Conservation (phyloP, 305 asterid species). For the Rubia balearica region DNA sequence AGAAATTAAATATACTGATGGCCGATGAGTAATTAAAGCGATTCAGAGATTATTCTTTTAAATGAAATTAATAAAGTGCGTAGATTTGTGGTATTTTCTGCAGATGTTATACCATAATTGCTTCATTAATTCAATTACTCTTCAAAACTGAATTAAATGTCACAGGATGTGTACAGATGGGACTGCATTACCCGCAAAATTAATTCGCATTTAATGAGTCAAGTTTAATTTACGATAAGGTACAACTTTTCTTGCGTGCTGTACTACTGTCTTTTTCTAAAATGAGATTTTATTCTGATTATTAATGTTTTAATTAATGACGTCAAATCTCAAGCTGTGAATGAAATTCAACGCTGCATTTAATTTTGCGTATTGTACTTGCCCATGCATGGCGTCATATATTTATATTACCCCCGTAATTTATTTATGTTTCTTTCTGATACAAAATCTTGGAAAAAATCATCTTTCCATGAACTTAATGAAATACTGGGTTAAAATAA, state of each 20-base stretch:
- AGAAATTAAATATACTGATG: not conserved
- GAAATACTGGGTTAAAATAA: too few species aligned
- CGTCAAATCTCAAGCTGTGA: not conserved
- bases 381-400: conserved; percentile 3
- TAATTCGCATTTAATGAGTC: not conserved
- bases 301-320: not conserved
- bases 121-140: not conserved
- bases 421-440: too few species aligned
- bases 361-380: not conserved
- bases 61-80: not conserved
- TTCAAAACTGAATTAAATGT: not conserved
- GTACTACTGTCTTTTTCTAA: not conserved
- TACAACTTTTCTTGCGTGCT: not conserved
- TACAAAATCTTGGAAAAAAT: too few species aligned
- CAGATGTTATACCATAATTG: not conserved
- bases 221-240: not conserved
- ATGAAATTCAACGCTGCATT: conserved; percentile 9
- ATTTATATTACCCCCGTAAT: not conserved
- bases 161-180: too few species aligned
- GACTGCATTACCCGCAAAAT: too few species aligned
- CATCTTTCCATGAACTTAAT: too few species aligned
- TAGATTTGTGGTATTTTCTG: too few species aligned
- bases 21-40: not conserved
- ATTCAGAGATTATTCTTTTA: not conserved
- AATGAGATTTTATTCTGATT: not conserved